These are phyloP conservation scores for Millerozyma acaciae DNA, from an alignment of 805 yeast genomes.

Conservation along the genomic window DNA sequence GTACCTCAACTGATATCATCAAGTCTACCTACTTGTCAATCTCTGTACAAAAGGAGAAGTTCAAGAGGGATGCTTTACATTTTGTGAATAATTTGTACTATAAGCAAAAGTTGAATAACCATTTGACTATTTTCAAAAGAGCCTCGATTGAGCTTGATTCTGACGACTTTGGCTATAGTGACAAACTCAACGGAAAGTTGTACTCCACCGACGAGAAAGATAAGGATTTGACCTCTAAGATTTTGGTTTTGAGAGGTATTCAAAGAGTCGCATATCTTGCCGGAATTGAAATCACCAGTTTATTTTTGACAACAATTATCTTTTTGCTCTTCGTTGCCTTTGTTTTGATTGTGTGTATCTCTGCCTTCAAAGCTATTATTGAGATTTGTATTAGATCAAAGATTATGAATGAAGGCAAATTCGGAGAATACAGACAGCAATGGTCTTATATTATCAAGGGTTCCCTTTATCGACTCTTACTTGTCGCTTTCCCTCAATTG, in stretches of 20 bases:
- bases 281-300: slow-evolving; percentile 77
- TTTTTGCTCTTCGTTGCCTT: slow-evolving; percentile 77
- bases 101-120: slow-evolving; percentile 7
- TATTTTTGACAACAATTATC: slow-evolving; percentile 82
- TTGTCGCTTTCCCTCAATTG: slow-evolving; percentile 85
- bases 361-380: slow-evolving; percentile 63
- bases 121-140: slow-evolving; percentile 20
- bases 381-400: slow-evolving; percentile 61
- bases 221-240: slow-evolving; percentile 55
- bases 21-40: slow-evolving; percentile 67
- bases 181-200: slow-evolving; percentile 40
- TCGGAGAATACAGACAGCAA: slow-evolving; percentile 71
- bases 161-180: slow-evolving; percentile 44
- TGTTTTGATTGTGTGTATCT: slow-evolving; percentile 51
- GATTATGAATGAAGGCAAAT: slow-evolving; percentile 58
- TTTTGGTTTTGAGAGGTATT: slow-evolving; percentile 82
- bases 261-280: slow-evolving; percentile 87
- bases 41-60: slow-evolving; percentile 64
- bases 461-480: slow-evolving; percentile 73
- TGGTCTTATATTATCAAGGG: slow-evolving; percentile 90
- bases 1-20: slow-evolving; percentile 73
- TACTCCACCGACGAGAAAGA: slow-evolving; percentile 74
- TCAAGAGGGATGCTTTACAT: slow-evolving; percentile 23
- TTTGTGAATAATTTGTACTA: slow-evolving; percentile 11
- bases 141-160: slow-evolving; percentile 35